phyloP scores from a whole-genome alignment of 2,329 filamentous ascomycete species.

The Ceratocystis eucalypticola region DNA sequence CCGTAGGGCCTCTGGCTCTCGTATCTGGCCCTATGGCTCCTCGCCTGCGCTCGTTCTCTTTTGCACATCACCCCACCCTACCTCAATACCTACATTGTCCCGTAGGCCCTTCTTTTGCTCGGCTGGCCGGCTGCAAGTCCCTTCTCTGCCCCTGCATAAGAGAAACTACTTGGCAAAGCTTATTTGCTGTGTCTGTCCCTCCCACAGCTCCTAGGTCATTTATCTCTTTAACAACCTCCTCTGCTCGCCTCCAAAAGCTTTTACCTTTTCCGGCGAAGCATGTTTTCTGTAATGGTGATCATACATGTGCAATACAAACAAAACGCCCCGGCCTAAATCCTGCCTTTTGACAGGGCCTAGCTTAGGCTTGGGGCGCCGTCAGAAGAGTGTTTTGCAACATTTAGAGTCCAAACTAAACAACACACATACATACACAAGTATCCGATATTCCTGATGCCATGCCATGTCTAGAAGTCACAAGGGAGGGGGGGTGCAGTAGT shows the following conservation, averaged over 20 bases:
- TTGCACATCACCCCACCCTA: not conserved
- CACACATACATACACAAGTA: not conserved
- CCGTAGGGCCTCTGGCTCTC: too few relatives aligned
- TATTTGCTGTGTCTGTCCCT: not conserved
- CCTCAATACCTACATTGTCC: not conserved
- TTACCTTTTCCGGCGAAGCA: not conserved
- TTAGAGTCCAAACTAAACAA: not conserved
- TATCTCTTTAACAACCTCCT: not conserved
- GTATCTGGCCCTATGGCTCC: too few relatives aligned
- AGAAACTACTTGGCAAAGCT: conserved; percentile 7
- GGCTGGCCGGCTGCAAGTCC: not conserved
- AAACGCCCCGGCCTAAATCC: not conserved
- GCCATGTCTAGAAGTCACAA: not conserved
- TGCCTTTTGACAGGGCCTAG: not conserved
- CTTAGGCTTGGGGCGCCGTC: conserved; percentile 6
- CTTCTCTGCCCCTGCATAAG: not conserved
- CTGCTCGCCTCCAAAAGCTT: not conserved
- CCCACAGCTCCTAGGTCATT: not conserved
- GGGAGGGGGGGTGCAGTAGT: not conserved
- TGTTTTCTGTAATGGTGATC: conserved; percentile 12
- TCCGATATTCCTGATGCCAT: not conserved
- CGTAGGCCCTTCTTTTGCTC: not conserved
- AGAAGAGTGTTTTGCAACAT: conserved; percentile 18
- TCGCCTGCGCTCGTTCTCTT: not conserved
- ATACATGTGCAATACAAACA: conserved; percentile 14